Base-by-base conservation (phyloP, 371 early-diverging fungal species). In the Mortierella sp. region DNA sequence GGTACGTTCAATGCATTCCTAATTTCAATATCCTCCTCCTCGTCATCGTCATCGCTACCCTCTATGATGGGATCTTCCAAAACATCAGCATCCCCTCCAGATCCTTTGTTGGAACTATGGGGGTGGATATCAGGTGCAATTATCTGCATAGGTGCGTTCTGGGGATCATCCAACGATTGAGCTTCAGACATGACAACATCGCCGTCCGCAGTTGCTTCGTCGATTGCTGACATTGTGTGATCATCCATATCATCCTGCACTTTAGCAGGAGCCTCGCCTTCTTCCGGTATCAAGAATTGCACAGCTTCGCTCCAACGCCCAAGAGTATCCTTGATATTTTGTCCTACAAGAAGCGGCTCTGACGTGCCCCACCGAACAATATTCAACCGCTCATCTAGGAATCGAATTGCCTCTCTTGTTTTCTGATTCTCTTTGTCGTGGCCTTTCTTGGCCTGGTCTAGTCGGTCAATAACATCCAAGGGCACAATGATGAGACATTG, bases 341-440 rank as follows among this genome's bases (percentile, higher is more conserved):
- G 83, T 3, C 71, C 77, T 1, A 77, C 68, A 22, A 82, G 32
- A 19, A 77, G 55, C 19, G 83, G 67, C 36, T 69, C 74, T 1
- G 72, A 65, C 41, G 53, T 64, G 10, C 77, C 83, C 62, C 75
- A 66, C n/a, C 65, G 63, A 5, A 53, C 32, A 15, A 72, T 73
- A 40, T 74, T 71, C 41, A 90, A 58, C 53, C 85, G 76, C 33
- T 93, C 89, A 75, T 95, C 95, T 63, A 95, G 78, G 70, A 88
- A 95, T 21, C 95, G 90, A 67, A 91, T 95, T 4, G 93, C 93
- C 67, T 94, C 94, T 60, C 95, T 85, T 0, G 94, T 91, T 55
- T 89, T 87, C 32, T 86, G 85, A 69, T 91, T 92, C 73, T 86
- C 88, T 59, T 86, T 86, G 22, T 87, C 88, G 0, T 80, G 84